phyloP scores from a whole-genome alignment of 192 early-diverging fungal species.

The Endogone sp. region DNA sequence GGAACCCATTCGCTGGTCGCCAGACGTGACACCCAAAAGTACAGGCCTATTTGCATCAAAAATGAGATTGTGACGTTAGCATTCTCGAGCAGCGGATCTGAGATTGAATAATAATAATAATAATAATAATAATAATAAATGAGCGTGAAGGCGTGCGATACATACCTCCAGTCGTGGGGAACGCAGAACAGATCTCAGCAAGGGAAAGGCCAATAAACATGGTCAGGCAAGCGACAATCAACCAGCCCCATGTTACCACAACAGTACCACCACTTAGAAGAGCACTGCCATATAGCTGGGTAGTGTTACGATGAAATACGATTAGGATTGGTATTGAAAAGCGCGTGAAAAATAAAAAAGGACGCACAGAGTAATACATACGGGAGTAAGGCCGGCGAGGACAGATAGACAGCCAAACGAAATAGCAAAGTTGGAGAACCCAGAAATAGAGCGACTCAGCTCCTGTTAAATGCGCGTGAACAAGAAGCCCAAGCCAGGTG shows the following conservation, averaged over 20 bases:
- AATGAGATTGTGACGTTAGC: too few species aligned
- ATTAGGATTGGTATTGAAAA: background rate
- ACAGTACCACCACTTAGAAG: constrained; percentile 46
- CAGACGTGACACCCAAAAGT: constrained; percentile 50
- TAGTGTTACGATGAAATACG: constrained; percentile 27
- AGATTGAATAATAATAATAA: too few species aligned
- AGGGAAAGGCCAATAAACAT: constrained; percentile 39
- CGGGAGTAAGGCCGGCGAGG: constrained; percentile 46
- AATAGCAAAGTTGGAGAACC: constrained; percentile 50
- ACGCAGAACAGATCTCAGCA: constrained; percentile 46
- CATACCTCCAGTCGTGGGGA: constrained; percentile 37
- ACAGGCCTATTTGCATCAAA: constrained; percentile 21
- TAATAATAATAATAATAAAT: too few species aligned
- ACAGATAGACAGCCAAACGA: constrained; percentile 51
- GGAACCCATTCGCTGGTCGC: constrained; percentile 43
- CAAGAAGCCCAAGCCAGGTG: background rate
- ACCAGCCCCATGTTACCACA: constrained; percentile 50
- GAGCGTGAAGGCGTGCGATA: too few species aligned
- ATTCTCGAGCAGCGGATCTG: too few species aligned
- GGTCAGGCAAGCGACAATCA: constrained; percentile 41
- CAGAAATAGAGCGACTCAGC: constrained; percentile 42
- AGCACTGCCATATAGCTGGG: constrained; percentile 44
- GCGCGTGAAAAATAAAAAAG: background rate
- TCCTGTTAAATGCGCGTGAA: constrained; percentile 23
- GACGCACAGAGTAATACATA: constrained; percentile 5